phyloP scores from a whole-genome alignment of 805 yeast genomes.

The Zygoascus flipseniorum region DNA sequence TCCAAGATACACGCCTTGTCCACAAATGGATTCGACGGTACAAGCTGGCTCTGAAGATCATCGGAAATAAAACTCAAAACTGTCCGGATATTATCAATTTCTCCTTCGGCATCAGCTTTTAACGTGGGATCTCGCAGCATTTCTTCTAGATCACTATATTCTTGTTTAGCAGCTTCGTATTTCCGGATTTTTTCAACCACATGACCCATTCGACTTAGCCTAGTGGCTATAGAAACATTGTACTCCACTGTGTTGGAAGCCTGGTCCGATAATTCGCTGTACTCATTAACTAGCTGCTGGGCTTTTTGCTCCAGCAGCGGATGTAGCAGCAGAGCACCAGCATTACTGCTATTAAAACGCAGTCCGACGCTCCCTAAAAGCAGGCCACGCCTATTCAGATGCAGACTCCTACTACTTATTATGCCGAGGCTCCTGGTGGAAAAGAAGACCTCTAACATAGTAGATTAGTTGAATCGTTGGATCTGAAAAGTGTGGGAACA shows the following conservation, averaged over 20 bases:
- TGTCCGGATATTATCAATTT: conserved; percentile 42
- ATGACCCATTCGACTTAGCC: conserved; percentile 37
- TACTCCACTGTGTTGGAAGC: conserved; percentile 37
- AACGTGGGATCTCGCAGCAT: conserved; percentile 41
- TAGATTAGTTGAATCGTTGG: no score
- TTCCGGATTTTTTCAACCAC: conserved; percentile 36
- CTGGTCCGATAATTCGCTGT: conserved; percentile 33
- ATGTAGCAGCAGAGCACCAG: conserved; percentile 25
- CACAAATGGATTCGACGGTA: conserved; percentile 71
- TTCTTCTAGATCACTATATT: conserved; percentile 35
- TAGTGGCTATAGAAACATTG: conserved; percentile 41
- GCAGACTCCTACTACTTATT: no score
- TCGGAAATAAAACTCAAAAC: conserved; percentile 35
- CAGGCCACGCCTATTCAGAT: no score
- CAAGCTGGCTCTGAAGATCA: conserved; percentile 40
- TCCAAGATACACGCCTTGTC: conserved; percentile 76
- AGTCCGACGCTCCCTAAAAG: no score
- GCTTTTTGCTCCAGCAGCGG: conserved; percentile 47
- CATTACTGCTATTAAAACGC: not conserved
- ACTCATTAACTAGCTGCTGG: conserved; percentile 33
- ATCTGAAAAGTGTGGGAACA: no score
- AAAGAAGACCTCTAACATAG: no score
- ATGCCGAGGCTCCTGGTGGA: no score
- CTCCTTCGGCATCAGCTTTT: conserved; percentile 52
- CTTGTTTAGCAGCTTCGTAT: conserved; percentile 27